These are phyloP conservation scores for Lenzites betulinus DNA, from an alignment of 768 basidiomycete genomes.

Conservation along the genomic window DNA sequence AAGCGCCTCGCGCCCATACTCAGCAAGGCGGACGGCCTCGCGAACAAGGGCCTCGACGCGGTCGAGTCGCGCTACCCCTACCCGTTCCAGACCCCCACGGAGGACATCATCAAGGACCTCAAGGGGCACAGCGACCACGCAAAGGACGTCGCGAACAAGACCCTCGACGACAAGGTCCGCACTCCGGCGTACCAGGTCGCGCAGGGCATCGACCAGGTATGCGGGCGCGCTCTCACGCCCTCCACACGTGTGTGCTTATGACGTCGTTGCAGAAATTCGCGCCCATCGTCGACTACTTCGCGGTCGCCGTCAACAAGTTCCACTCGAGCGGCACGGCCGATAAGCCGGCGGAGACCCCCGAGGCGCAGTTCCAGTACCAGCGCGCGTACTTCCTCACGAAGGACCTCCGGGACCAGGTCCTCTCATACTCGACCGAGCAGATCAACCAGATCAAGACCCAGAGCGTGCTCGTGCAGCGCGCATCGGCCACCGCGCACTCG, in stretches of 20 bases:
- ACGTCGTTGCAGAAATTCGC: conserved; percentile 53
- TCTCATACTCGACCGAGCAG: conserved; percentile 69
- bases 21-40: conserved; percentile 60
- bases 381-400: conserved; percentile 68
- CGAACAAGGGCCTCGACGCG: conserved; percentile 74
- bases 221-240: conserved; percentile 19
- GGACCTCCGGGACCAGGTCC: conserved; percentile 62
- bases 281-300: conserved; percentile 75
- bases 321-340: conserved; percentile 47
- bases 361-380: conserved; percentile 76
- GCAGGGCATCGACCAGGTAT: conserved; percentile 72
- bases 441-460: conserved; percentile 70
- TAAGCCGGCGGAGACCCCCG: conserved; percentile 47
- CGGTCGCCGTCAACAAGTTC: conserved; percentile 49
- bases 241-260: conserved; percentile 18
- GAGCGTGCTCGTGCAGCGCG: conserved; percentile 68
- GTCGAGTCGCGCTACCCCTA: conserved; percentile 76
- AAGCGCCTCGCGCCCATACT: conserved; percentile 66
- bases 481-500: conserved; percentile 64
- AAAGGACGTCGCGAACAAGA: conserved; percentile 58
- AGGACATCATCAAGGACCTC: conserved; percentile 65
- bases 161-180: conserved; percentile 65
- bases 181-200: conserved; percentile 63
- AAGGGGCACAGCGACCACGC: conserved; percentile 59
- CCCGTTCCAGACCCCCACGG: conserved; percentile 72